Evolutionary conservation across 2,329 filamentous ascomycete genomes (phyloP).

Genomic region (Neurospora crassa): DNA sequence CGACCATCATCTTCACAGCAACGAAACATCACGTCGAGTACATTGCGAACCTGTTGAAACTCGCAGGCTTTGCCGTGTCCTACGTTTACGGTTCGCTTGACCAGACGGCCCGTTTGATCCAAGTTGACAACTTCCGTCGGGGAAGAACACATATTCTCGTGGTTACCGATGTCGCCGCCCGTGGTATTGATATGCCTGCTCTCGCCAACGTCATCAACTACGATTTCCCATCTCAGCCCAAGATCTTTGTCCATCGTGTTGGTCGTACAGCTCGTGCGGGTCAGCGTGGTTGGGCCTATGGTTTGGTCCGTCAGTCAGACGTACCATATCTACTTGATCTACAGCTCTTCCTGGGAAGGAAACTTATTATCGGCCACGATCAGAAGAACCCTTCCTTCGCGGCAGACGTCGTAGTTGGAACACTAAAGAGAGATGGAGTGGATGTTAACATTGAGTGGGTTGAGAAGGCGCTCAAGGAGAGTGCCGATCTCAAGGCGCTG

Average conservation of each 20-base stretch:
- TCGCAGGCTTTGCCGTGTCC: conserved; percentile 79
- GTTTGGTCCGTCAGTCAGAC: conserved; percentile 78
- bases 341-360: conserved; percentile 86
- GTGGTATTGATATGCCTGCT: conserved; percentile 95
- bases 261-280: conserved; percentile 93
- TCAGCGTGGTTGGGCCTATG: conserved; percentile 89
- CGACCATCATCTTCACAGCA: conserved; percentile 88
- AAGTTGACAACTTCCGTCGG: conserved; percentile 80
- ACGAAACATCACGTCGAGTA: conserved; percentile 99
- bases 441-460: conserved; percentile 75
- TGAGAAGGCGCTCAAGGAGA: conserved; percentile 66
- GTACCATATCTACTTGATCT: conserved; percentile 87
- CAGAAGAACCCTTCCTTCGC: conserved; percentile 58
- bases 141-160: conserved; percentile 85
- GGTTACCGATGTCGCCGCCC: conserved; percentile 90
- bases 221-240: conserved; percentile 93
- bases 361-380: conserved; percentile 65
- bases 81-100: conserved; percentile 93
- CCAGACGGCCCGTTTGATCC: conserved; percentile 83
- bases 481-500: conserved; percentile 62
- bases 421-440: conserved; percentile 61
- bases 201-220: conserved; percentile 98
- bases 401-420: conserved; percentile 75
- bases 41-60: conserved; percentile 65
- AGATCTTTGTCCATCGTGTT: conserved; percentile 93